phyloP scores from a whole-genome alignment of 2,329 filamentous ascomycete species.

The Fusarium annulatum region DNA sequence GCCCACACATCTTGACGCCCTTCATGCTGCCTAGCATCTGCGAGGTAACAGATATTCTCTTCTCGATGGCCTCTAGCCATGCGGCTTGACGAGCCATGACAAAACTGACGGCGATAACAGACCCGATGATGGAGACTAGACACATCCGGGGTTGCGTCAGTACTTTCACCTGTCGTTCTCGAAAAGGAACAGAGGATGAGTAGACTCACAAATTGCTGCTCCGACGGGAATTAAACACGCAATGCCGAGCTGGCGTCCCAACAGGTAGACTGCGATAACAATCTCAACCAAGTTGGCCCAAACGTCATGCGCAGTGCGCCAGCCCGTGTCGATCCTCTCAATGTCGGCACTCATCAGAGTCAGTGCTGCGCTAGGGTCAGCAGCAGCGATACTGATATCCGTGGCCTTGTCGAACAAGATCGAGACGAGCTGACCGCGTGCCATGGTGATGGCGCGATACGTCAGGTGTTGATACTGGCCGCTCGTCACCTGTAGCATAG shows the following conservation, averaged over 20 bases:
- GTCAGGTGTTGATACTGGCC: constrained; percentile 37
- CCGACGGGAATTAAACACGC: constrained; percentile 28
- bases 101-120: constrained; percentile 40
- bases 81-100: constrained; percentile 42
- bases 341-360: constrained; percentile 60
- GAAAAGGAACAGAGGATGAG: no score
- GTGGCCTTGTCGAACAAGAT: constrained; percentile 46
- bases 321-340: constrained; percentile 52
- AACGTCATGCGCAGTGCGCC: constrained; percentile 53
- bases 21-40: constrained; percentile 47
- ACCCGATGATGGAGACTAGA: constrained; percentile 39
- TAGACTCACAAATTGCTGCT: constrained; percentile 23
- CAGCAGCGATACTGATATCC: constrained; percentile 42
- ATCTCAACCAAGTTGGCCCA: constrained; percentile 57
- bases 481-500: background rate
- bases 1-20: constrained; percentile 49
- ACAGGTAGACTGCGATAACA: constrained; percentile 56
- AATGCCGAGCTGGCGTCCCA: constrained; percentile 52
- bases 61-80: constrained; percentile 47
- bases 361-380: constrained; percentile 52
- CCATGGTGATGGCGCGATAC: constrained; percentile 46
- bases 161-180: no score
- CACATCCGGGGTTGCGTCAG: fast-evolving
- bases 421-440: constrained; percentile 45
- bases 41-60: constrained; percentile 44